Evolutionary conservation across 257 asterid genomes (phyloP).

Genomic region (Jacaranda copaia): DNA sequence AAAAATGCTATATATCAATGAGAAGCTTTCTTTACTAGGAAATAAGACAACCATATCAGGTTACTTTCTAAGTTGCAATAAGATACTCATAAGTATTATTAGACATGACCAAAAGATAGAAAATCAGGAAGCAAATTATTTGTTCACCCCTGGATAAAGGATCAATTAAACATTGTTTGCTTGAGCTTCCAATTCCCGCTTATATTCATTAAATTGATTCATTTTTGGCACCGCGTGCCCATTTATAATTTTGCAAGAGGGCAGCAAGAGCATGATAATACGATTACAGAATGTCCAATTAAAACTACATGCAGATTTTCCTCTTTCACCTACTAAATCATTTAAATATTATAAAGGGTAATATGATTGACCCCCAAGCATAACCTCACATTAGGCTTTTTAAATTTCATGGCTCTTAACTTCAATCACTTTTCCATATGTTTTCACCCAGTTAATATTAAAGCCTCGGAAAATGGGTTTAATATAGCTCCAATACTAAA

Average conservation of each 20-base stretch:
- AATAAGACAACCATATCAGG: too few relatives aligned
- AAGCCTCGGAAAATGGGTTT: not conserved
- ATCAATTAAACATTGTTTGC: too few relatives aligned
- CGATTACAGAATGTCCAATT: not conserved
- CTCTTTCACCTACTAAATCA: not conserved
- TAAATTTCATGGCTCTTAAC: not conserved
- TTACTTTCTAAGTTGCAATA: too few relatives aligned
- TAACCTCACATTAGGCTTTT: not conserved
- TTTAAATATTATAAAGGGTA: not conserved
- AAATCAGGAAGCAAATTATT: not conserved
- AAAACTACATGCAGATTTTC: not conserved
- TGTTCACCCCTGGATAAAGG: not conserved
- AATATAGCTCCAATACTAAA: not conserved
- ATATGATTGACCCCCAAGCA: not conserved
- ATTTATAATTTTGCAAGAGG: too few relatives aligned
- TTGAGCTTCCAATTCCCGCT: too few relatives aligned
- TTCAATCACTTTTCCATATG: not conserved
- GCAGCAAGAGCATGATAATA: too few relatives aligned
- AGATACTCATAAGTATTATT: too few relatives aligned
- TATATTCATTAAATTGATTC: too few relatives aligned
- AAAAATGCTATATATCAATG: too few relatives aligned
- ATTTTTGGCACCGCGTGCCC: too few relatives aligned
- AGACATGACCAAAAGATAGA: not conserved
- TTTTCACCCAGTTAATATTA: not conserved
- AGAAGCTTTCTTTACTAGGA: too few relatives aligned